A percentile compares a stretch with the other conserved stretches of the same genome.
phyloP scores from a whole-genome alignment of 768 basidiomycete species.

The Lactarius indigo region DNA sequence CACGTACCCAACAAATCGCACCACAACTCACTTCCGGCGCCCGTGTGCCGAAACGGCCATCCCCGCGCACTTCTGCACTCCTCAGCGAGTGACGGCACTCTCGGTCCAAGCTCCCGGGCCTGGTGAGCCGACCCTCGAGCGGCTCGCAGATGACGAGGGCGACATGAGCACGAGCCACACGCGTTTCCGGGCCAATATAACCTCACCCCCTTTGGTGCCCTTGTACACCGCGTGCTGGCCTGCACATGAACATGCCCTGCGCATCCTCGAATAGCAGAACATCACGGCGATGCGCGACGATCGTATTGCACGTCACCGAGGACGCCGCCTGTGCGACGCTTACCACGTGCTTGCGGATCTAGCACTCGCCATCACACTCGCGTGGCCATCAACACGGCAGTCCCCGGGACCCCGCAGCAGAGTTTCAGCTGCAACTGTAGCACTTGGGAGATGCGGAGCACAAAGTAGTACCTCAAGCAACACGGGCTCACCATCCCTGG shows the following conservation, averaged over 20 bases:
- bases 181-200: neutral
- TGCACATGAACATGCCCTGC: neutral
- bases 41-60: neutral
- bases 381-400: no score
- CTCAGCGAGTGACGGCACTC: neutral
- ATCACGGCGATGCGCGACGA: constrained; percentile 9
- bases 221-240: neutral
- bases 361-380: constrained; percentile 3
- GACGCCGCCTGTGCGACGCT: constrained; percentile 6
- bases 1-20: constrained; percentile 8
- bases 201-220: no score
- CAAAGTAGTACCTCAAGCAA: constrained; percentile 21
- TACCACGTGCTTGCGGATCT: constrained; percentile 2
- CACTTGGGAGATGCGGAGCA: constrained; percentile 4
- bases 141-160: constrained; percentile 3
- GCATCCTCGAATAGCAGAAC: constrained; percentile 12
- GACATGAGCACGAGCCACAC: constrained; percentile 3
- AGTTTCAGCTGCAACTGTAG: constrained; percentile 3
- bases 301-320: constrained; percentile 3
- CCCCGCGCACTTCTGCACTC: neutral
- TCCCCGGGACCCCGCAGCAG: neutral
- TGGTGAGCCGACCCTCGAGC: neutral
- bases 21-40: neutral
- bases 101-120: neutral
- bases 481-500: constrained; percentile 16